Evolutionary conservation across 2,329 filamentous ascomycete species (phyloP).

Genomic region (Aspergillus persii): DNA sequence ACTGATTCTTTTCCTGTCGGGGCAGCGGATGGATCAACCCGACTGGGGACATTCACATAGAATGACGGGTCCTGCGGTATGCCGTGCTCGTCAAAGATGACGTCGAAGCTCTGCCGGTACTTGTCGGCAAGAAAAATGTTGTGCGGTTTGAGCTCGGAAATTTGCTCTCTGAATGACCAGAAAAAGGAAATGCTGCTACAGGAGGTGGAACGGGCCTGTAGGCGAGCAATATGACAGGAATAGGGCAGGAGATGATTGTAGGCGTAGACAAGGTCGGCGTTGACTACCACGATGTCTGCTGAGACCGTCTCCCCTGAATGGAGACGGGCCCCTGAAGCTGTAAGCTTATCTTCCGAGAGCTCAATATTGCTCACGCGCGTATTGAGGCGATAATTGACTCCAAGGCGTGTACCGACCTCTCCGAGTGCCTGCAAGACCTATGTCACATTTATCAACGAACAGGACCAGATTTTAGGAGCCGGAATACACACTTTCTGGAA

Average conservation of each 20-base stretch:
- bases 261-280: slow-evolving; percentile 1
- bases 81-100: slow-evolving; percentile 67
- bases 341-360: slow-evolving; percentile 35
- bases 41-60: slow-evolving; percentile 73
- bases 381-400: slow-evolving; percentile 58
- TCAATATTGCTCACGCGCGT: slow-evolving; percentile 35
- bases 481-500: slow-evolving; percentile 57
- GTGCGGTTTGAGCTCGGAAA: slow-evolving; percentile 66
- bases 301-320: background rate
- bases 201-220: slow-evolving; percentile 52
- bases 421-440: slow-evolving; percentile 57
- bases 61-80: slow-evolving; percentile 70
- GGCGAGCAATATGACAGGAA: background rate
- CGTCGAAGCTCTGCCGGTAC: slow-evolving; percentile 71
- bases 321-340: background rate
- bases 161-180: slow-evolving; percentile 47
- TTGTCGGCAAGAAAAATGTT: slow-evolving; percentile 76
- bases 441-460: background rate
- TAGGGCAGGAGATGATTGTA: background rate
- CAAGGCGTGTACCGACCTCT: slow-evolving; percentile 59
- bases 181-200: slow-evolving; percentile 77
- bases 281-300: background rate
- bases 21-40: slow-evolving; percentile 66
- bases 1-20: slow-evolving; percentile 64
- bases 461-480: background rate